A percentile compares a stretch with the other conserved stretches of the same genome.
phyloP scores from a whole-genome alignment of 345 rosid genomes.

The Clarkia xantiana region DNA sequence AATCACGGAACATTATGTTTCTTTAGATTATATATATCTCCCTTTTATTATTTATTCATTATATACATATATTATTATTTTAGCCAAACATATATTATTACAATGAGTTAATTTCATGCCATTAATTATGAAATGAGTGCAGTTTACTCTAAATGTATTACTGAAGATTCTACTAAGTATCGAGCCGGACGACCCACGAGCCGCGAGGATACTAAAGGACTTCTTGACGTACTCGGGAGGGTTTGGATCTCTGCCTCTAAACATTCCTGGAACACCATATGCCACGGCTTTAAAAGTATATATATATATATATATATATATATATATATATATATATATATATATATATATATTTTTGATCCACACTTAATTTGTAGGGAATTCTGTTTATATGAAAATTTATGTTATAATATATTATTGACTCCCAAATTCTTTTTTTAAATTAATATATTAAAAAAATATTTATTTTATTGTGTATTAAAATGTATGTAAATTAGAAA shows the following conservation, averaged over 20 bases:
- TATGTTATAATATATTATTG: no score
- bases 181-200: slow-evolving; percentile 27
- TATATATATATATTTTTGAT: no score
- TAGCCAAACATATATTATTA: neutral
- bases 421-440: no score
- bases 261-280: slow-evolving; percentile 48
- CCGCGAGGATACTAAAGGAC: slow-evolving; percentile 30
- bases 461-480: no score
- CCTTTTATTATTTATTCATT: no score
- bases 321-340: neutral
- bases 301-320: neutral
- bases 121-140: neutral
- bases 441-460: no score
- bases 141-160: slow-evolving; percentile 59
- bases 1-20: no score
- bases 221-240: slow-evolving; percentile 45
- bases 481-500: no score
- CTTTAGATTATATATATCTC: no score
- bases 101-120: no score
- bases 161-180: slow-evolving; percentile 46
- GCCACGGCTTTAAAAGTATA: slow-evolving; percentile 46
- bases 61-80: neutral
- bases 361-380: no score
- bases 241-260: slow-evolving; percentile 36
- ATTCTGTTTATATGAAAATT: no score